These are phyloP conservation scores for Xylaria sp. DNA, from an alignment of 2,329 filamentous ascomycete genomes.

Conservation along the genomic window DNA sequence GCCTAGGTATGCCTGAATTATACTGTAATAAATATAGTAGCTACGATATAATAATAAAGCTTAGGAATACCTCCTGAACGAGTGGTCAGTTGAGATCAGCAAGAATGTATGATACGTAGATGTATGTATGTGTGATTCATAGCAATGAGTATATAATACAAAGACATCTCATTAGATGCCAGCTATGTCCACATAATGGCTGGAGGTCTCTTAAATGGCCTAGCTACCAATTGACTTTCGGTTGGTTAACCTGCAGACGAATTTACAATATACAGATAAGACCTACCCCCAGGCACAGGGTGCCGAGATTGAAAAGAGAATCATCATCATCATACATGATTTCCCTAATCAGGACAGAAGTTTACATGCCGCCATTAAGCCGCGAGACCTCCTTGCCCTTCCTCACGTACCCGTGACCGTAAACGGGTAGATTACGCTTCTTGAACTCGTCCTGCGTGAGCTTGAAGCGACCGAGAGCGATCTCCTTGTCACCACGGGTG, in stretches of 20 bases:
- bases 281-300: background rate
- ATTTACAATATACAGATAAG: conserved; percentile 15
- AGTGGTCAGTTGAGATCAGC: too few relatives aligned
- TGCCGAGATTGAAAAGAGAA: background rate
- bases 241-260: background rate
- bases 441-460: conserved; percentile 76
- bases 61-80: too few relatives aligned
- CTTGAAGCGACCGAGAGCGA: conserved; percentile 79
- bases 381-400: conserved; percentile 58
- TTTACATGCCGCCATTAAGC: conserved; percentile 53
- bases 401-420: conserved; percentile 55
- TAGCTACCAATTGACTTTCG: background rate
- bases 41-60: too few relatives aligned
- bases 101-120: too few relatives aligned
- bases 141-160: background rate
- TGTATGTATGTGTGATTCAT: background rate
- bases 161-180: background rate
- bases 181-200: conserved; percentile 7
- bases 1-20: too few relatives aligned
- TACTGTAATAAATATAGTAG: too few relatives aligned
- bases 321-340: background rate
- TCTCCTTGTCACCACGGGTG: conserved; percentile 77
- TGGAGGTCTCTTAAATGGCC: too few relatives aligned
- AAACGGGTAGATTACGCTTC: conserved; percentile 68
- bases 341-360: background rate